Evolutionary conservation across 2,329 filamentous ascomycete species (phyloP).

Genomic region (Lasiodiplodia sp.): DNA sequence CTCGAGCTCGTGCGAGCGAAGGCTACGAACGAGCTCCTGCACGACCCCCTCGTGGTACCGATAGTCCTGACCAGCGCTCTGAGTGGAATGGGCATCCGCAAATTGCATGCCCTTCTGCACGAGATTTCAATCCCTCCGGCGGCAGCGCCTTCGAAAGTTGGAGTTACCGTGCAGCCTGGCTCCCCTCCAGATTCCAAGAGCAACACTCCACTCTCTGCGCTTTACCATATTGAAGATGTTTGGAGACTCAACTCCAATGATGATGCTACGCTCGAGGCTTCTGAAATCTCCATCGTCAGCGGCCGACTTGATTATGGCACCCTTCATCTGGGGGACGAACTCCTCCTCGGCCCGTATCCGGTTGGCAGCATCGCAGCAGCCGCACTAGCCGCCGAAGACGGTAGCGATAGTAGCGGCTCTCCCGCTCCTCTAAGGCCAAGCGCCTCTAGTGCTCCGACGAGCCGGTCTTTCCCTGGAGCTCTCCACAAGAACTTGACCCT

Average conservation of each 20-base stretch:
- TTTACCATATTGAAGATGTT: constrained; percentile 92
- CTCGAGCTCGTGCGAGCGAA: constrained; percentile 60
- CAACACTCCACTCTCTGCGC: constrained; percentile 38
- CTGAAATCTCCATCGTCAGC: constrained; percentile 70
- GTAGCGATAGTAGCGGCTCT: constrained; percentile 45
- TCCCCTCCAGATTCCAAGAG: background rate
- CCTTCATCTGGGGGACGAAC: constrained; percentile 77
- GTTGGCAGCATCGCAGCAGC: constrained; percentile 34
- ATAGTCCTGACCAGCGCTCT: constrained; percentile 89
- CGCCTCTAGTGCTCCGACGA: constrained; percentile 46
- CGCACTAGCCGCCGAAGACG: constrained; percentile 38
- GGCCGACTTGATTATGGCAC: constrained; percentile 83
- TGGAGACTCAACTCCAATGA: constrained; percentile 64
- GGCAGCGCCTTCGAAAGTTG: constrained; percentile 52
- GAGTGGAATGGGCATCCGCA: constrained; percentile 80
- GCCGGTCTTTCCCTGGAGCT: constrained; percentile 58
- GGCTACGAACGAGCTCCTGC: constrained; percentile 44
- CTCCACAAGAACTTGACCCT: constrained; percentile 37
- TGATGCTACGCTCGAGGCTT: constrained; percentile 33
- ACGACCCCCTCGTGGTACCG: constrained; percentile 68
- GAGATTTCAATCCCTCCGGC: constrained; percentile 70
- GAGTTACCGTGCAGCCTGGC: background rate
- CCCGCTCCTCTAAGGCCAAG: constrained; percentile 28
- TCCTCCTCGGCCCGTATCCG: constrained; percentile 77
- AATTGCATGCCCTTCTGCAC: constrained; percentile 81